Evolutionary conservation across 2,329 filamentous ascomycete genomes (phyloP).

Genomic region (Rhynchosporium secalis): DNA sequence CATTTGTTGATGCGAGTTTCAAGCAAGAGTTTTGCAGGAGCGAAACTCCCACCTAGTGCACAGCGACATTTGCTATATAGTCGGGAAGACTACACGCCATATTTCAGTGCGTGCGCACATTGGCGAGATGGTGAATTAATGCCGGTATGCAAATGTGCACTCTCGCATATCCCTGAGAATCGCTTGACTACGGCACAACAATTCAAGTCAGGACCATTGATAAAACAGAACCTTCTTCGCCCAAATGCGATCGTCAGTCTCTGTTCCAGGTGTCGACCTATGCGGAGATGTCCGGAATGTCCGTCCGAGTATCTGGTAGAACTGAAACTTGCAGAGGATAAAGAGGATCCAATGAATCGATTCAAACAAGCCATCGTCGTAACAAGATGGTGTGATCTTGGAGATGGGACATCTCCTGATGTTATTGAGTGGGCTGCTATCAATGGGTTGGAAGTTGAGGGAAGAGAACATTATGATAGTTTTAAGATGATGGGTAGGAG

Average conservation of each 20-base stretch:
- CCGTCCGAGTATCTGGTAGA: slow-evolving; percentile 63
- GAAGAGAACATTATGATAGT: slow-evolving; percentile 49
- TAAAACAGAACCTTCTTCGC: slow-evolving; percentile 25
- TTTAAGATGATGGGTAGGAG: slow-evolving; percentile 54
- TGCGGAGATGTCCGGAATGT: slow-evolving; percentile 61
- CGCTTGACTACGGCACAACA: slow-evolving; percentile 41
- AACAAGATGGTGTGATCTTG: slow-evolving; percentile 62
- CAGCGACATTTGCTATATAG: slow-evolving; percentile 59
- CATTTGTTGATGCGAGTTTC: slow-evolving; percentile 59
- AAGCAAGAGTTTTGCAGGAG: slow-evolving; percentile 53
- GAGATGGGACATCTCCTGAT: slow-evolving; percentile 52
- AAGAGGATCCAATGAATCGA: slow-evolving; percentile 43
- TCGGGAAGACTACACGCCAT: slow-evolving; percentile 60
- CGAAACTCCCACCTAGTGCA: slow-evolving; percentile 51
- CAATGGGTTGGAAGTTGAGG: slow-evolving; percentile 43
- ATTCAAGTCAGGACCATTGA: slow-evolving; percentile 34
- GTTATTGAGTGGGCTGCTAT: slow-evolving; percentile 57
- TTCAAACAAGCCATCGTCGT: slow-evolving; percentile 63
- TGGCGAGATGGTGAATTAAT: slow-evolving; percentile 63
- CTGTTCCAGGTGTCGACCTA: slow-evolving; percentile 57
- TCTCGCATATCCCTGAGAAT: slow-evolving; percentile 55
- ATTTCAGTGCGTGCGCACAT: slow-evolving; percentile 62
- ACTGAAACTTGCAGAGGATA: slow-evolving; percentile 59
- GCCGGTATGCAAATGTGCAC: slow-evolving; percentile 60
- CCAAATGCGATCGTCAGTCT: slow-evolving; percentile 50